Evolutionary conservation across 129 eudicot genomes (phyloP).

Genomic region (Mikania micrantha): DNA sequence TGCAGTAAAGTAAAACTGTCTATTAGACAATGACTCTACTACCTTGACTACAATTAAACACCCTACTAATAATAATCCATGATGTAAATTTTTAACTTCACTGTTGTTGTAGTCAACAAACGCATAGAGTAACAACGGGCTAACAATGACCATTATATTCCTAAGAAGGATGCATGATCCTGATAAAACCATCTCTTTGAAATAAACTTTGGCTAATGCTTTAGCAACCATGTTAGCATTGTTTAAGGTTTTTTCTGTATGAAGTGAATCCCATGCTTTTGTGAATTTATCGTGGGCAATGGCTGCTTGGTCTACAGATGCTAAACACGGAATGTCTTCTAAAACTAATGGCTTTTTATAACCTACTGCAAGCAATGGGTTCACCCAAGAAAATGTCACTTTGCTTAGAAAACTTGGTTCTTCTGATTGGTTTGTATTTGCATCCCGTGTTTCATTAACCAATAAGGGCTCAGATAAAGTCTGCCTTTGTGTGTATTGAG

Average conservation of each 20-base stretch:
- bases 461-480: constrained; percentile 33
- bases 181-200: constrained; percentile 29
- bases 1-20: constrained; percentile 63
- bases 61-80: constrained; percentile 52
- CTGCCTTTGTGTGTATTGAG: not conserved
- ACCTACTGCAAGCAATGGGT: constrained; percentile 48
- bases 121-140: constrained; percentile 53
- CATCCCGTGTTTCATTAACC: constrained; percentile 13
- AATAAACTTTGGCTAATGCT: constrained; percentile 39
- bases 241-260: constrained; percentile 16
- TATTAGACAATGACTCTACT: constrained; percentile 54
- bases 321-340: constrained; percentile 49
- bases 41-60: constrained; percentile 44
- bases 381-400: constrained; percentile 52
- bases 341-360: constrained; percentile 32
- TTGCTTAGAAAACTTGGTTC: constrained; percentile 35
- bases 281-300: constrained; percentile 33
- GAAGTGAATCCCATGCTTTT: constrained; percentile 35
- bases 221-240: constrained; percentile 26
- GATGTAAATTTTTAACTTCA: constrained; percentile 16
- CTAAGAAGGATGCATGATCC: constrained; percentile 40
- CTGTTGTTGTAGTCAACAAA: constrained; percentile 39
- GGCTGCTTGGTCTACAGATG: constrained; percentile 42
- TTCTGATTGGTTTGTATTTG: not conserved
- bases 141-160: constrained; percentile 25